phyloP scores from a whole-genome alignment of 129 eudicot genomes.

The Erigeron canadensis region DNA sequence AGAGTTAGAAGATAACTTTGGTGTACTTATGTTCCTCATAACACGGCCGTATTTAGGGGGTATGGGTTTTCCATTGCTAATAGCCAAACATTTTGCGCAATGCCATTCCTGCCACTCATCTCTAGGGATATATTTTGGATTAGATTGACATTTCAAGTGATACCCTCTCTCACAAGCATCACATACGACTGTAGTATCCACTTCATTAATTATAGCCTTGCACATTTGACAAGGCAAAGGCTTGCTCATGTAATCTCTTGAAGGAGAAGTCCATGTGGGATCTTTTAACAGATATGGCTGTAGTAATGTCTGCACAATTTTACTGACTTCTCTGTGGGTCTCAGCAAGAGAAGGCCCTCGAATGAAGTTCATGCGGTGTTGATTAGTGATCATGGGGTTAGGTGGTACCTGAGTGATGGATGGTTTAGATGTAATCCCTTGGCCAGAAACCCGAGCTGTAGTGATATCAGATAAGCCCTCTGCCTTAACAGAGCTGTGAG shows the following conservation, averaged over 20 bases:
- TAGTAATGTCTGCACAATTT: slow-evolving; percentile 68
- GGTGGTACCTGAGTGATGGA: slow-evolving; percentile 43
- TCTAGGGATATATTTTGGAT: slow-evolving; percentile 60
- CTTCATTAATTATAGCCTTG: slow-evolving; percentile 50
- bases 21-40: slow-evolving; percentile 59
- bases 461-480: slow-evolving; percentile 41
- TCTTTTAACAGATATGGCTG: slow-evolving; percentile 51
- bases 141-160: slow-evolving; percentile 72
- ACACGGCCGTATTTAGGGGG: slow-evolving; percentile 99
- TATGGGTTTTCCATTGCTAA: slow-evolving; percentile 76
- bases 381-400: slow-evolving; percentile 32
- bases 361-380: slow-evolving; percentile 35
- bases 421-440: slow-evolving; percentile 42
- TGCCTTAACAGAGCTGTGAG: slow-evolving; percentile 39
- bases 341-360: slow-evolving; percentile 42
- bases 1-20: slow-evolving; percentile 55
- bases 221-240: slow-evolving; percentile 80
- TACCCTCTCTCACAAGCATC: slow-evolving; percentile 97
- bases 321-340: slow-evolving; percentile 67
- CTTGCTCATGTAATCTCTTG: slow-evolving; percentile 92
- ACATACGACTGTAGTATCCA: slow-evolving; percentile 78
- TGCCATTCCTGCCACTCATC: slow-evolving; percentile 99
- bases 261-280: slow-evolving; percentile 84
- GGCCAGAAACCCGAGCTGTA: slow-evolving; percentile 34
- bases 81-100: slow-evolving; percentile 77